Conservation (phyloP, 805 yeast genomes). For the Lipomyces chichibuensis region DNA sequence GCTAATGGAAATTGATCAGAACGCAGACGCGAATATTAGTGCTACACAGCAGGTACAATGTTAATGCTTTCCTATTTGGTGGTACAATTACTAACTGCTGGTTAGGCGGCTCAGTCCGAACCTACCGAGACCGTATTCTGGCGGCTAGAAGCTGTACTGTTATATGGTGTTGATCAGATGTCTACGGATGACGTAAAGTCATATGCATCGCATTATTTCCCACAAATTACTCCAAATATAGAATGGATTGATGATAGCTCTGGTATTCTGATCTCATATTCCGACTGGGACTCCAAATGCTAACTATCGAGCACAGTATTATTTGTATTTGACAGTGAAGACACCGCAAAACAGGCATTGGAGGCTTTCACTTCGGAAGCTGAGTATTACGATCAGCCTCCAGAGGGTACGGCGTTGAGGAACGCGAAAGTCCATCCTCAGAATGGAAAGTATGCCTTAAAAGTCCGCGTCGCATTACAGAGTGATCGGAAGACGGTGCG, state of each 20-base stretch:
- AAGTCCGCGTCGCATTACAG: constrained; percentile 21
- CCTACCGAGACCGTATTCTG: constrained; percentile 6
- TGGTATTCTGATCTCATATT: constrained; percentile 13
- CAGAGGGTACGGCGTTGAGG: constrained; percentile 25
- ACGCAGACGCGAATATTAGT: background rate
- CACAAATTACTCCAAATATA: constrained; percentile 43
- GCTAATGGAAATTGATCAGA: constrained; percentile 15
- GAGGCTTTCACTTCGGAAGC: constrained; percentile 37
- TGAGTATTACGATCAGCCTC: constrained; percentile 35
- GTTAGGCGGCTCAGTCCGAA: background rate
- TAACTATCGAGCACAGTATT: constrained; percentile 44
- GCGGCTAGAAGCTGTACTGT: constrained; percentile 53
- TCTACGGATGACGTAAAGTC: constrained; percentile 60
- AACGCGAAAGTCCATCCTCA: constrained; percentile 45
- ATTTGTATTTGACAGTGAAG: constrained; percentile 49
- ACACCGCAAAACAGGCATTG: constrained; percentile 32
- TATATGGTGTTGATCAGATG: constrained; percentile 62
- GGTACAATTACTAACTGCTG: background rate
- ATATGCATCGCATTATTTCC: constrained; percentile 54
- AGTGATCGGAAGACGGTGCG: constrained; percentile 31
- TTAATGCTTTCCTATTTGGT: background rate
- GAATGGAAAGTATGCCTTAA: constrained; percentile 14
- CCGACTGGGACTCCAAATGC: background rate
- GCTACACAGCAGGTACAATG: background rate
- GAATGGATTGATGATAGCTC: constrained; percentile 68